A percentile compares a stretch with the other conserved stretches of the same genome.
phyloP scores from a whole-genome alignment of 352 stramenopile genomes.

The Globisporangium megalacanthum region DNA sequence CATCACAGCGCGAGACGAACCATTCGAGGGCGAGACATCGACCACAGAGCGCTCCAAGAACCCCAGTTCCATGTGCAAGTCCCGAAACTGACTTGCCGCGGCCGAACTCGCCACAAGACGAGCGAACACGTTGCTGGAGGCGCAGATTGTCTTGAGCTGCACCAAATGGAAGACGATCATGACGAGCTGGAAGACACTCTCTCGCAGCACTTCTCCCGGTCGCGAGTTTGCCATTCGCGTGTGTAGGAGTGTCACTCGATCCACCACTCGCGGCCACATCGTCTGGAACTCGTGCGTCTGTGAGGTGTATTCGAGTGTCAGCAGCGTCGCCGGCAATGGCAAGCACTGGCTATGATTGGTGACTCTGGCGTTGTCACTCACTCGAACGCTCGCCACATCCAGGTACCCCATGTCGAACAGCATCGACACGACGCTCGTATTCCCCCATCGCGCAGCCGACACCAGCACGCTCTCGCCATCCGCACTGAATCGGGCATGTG shows the following conservation, averaged over 20 bases:
- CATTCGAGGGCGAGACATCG: background rate
- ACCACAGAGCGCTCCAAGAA: background rate
- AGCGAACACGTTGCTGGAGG: background rate
- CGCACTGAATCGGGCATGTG: no score
- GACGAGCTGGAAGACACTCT: no score
- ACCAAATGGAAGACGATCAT: background rate
- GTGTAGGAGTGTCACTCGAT: background rate
- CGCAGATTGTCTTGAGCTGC: background rate
- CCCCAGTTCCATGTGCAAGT: background rate
- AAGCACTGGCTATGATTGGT: no score
- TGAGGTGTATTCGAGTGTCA: background rate
- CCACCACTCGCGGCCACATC: background rate
- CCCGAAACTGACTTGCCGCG: background rate
- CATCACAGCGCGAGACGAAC: no score
- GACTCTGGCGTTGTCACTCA: no score
- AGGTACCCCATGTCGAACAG: no score
- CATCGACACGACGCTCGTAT: no score
- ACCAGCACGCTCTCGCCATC: no score
- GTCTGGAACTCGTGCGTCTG: background rate
- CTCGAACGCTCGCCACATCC: no score
- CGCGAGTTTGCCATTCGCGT: background rate
- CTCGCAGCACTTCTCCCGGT: no score
- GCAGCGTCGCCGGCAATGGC: no score
- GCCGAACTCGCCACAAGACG: background rate
- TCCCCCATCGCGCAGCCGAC: no score